Evolutionary conservation across 2,329 filamentous ascomycete species (phyloP).

Genomic region (Lasiodiplodia citricola): DNA sequence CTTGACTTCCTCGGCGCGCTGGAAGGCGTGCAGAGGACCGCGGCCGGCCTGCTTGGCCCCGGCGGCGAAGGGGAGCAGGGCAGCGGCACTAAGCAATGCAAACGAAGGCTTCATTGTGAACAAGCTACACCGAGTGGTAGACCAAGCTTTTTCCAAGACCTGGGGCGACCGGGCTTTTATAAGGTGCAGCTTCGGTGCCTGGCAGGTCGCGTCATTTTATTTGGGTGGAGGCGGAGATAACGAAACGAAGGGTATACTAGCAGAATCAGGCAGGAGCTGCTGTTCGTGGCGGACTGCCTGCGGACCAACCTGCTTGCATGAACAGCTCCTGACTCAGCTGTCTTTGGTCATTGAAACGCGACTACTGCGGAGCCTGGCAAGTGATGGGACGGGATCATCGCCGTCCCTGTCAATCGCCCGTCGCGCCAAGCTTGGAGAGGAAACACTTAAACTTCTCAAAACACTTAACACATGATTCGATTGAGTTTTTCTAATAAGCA

Average conservation of each 20-base stretch:
- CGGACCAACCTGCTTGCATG: not conserved
- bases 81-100: constrained; percentile 1
- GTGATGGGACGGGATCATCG: not conserved
- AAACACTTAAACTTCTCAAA: not conserved
- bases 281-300: not conserved
- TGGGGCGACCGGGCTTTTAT: not conserved
- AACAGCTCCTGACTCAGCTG: constrained; percentile 17
- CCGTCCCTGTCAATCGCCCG: not conserved
- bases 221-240: constrained; percentile 7
- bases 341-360: not conserved
- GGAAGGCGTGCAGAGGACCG: constrained; percentile 14
- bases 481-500: too few relatives aligned
- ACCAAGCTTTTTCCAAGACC: not conserved
- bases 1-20: constrained; percentile 20
- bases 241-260: not conserved
- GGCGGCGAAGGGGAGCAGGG: constrained; percentile 11
- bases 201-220: not conserved
- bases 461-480: too few relatives aligned
- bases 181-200: not conserved
- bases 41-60: not conserved
- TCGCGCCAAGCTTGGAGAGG: not conserved
- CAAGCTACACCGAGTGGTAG: constrained; percentile 14
- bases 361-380: not conserved
- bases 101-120: constrained; percentile 15
- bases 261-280: constrained; percentile 14